Evolutionary conservation across 495 filamentous ascomycete genomes (phyloP), one percentile per base, ranked within the genome.

Genomic region (Staphylotrichum tortipilum): DNA sequence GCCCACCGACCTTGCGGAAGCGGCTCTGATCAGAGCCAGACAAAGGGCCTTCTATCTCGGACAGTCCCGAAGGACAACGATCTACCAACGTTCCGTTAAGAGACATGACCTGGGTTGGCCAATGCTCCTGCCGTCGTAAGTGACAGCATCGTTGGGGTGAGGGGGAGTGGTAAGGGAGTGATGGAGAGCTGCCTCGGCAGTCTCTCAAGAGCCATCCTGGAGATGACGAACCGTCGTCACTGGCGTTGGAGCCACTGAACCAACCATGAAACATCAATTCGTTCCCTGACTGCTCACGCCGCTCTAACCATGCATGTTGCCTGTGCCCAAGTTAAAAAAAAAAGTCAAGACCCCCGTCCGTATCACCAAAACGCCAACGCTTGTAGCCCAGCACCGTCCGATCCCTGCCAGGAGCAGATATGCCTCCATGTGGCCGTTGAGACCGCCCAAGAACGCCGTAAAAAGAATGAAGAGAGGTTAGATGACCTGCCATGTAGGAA

Each of bases 41-140:
- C 79, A 66, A 67, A 71, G 63, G 78, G 83, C 81, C 81, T 85
- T 86, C 80, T 76, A 59, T 65, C 75, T 78, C 81, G 75, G 68
- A 41, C 43, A 64, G 59, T 58, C 58, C 61, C 47, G 57, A 54
- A 56, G 62, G 52, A 65, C 61, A 56, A 44, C 60, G 47, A 71
- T 90, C 78, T 90, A 41, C 73, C 73, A 75, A 74, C 70, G 73
- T 67, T 76, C 73, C 73, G 73, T 76, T 76, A 67, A 69, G 71
- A 64, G 59, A 59, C 71, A 65, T 47, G 64, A 67, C 70, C 72
- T 75, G 68, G 62, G 72, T 52, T 69, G 62, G 71, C 60, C 43
- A 46, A 57, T 63, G 71, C 68, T 68, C 72, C 68, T 67, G 73
- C 73, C 59, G 65, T 68, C 72, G 61, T 62, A 68, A 63, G 50